phyloP scores from a whole-genome alignment of 352 stramenopile genomes.

The Globisporangium solare region DNA sequence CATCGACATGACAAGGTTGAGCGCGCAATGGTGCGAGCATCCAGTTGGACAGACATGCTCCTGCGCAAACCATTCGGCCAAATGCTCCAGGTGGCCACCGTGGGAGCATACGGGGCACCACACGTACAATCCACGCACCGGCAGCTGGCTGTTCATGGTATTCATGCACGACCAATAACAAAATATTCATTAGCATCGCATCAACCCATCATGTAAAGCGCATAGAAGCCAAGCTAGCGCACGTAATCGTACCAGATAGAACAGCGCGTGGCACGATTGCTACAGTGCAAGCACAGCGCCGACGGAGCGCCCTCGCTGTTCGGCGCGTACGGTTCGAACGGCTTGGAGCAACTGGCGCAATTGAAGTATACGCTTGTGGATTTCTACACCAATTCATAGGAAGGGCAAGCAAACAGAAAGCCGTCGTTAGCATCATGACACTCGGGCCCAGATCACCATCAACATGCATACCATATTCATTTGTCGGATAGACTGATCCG shows the following conservation, averaged over 20 bases:
- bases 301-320: constrained; percentile 24
- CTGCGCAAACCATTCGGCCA: constrained; percentile 75
- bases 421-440: neutral
- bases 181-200: constrained; percentile 5
- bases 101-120: constrained; percentile 91
- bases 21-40: constrained; percentile 63
- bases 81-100: constrained; percentile 81
- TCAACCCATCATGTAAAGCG: too few relatives aligned
- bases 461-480: constrained; percentile 79
- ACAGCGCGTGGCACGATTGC: constrained; percentile 69
- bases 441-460: neutral
- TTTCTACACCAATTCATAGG: constrained; percentile 38
- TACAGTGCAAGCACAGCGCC: constrained; percentile 63
- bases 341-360: constrained; percentile 72
- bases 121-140: constrained; percentile 85
- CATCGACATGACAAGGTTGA: constrained; percentile 30
- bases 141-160: constrained; percentile 49
- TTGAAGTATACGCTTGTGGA: constrained; percentile 86
- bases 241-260: constrained; percentile 70
- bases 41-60: constrained; percentile 71
- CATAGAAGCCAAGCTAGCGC: neutral
- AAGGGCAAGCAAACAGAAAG: constrained; percentile 11
- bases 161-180: neutral
- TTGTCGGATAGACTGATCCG: constrained; percentile 83
- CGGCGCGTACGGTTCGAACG: constrained; percentile 43